Percentiles rank a stretch among this genome's conserved stretches.
Evolutionary conservation across 2,329 filamentous ascomycete genomes (phyloP).

Genomic region (Aureobasidium sp.): DNA sequence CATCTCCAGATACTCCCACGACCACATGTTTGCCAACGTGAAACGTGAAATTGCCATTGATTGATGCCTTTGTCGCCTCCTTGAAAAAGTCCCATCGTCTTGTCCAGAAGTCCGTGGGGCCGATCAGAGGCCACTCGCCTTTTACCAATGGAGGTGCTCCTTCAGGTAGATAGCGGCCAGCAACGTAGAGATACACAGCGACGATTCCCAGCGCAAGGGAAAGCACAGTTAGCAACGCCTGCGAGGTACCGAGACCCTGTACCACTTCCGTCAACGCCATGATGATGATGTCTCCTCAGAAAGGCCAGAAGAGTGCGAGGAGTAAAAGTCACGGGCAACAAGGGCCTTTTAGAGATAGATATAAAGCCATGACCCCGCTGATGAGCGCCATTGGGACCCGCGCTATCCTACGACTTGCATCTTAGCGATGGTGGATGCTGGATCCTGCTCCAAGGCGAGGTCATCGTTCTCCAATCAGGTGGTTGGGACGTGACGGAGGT

Average conservation of each 20-base stretch:
- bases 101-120: slow-evolving; percentile 42
- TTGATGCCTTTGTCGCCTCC: slow-evolving; percentile 26
- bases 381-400: background rate
- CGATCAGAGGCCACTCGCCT: slow-evolving; percentile 36
- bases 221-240: background rate
- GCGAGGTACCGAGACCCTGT: background rate
- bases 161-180: slow-evolving; percentile 21
- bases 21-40: slow-evolving; percentile 41
- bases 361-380: background rate
- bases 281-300: background rate
- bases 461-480: background rate
- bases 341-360: background rate
- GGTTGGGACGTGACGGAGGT: background rate
- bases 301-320: background rate
- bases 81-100: slow-evolving; percentile 40
- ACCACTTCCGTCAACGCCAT: slow-evolving; percentile 2
- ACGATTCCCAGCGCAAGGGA: background rate
- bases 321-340: background rate
- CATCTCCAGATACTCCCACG: slow-evolving; percentile 39
- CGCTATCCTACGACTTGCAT: background rate
- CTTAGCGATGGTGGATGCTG: background rate
- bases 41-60: slow-evolving; percentile 44
- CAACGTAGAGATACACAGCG: slow-evolving; percentile 18
- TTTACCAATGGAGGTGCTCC: slow-evolving; percentile 22
- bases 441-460: background rate